phyloP scores from a whole-genome alignment of 495 filamentous ascomycete genomes.

The Penicillium waksmanii region DNA sequence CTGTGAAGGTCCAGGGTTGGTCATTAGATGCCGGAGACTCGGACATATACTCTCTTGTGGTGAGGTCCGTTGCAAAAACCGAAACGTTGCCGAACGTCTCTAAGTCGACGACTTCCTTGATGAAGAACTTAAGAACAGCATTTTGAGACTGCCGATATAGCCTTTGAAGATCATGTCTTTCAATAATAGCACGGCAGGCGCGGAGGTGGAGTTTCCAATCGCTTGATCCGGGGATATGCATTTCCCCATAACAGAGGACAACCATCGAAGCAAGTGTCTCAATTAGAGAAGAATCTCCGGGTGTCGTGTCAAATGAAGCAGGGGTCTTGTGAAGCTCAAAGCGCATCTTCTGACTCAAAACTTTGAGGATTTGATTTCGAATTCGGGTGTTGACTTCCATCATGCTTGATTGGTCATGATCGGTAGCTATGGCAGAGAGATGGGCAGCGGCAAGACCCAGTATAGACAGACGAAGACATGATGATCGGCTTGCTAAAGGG shows the following conservation, averaged over 20 bases:
- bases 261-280: conserved; percentile 21
- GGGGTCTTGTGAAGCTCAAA: conserved; percentile 4
- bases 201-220: conserved; percentile 26
- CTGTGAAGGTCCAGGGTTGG: conserved; percentile 22
- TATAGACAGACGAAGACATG: conserved; percentile 20
- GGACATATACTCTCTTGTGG: not conserved
- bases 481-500: conserved; percentile 12
- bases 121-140: conserved; percentile 9
- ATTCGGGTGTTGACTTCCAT: conserved; percentile 14
- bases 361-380: conserved; percentile 15
- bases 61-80: conserved; percentile 5
- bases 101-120: conserved; percentile 26
- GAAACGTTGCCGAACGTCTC: conserved; percentile 20
- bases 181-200: conserved; percentile 23
- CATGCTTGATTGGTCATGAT: conserved; percentile 12
- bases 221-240: conserved; percentile 20
- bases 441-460: conserved; percentile 25
- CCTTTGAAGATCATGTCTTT: conserved; percentile 12
- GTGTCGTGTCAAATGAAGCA: not conserved
- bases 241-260: conserved; percentile 23
- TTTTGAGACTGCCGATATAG: conserved; percentile 7
- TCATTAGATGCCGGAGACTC: not conserved
- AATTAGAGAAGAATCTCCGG: conserved; percentile 2
- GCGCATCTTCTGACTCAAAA: conserved; percentile 14
- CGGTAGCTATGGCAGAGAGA: conserved; percentile 21